Evolutionary conservation across 108 stramenopile genomes (phyloP).

Genomic region (Skeletonema grethae): DNA sequence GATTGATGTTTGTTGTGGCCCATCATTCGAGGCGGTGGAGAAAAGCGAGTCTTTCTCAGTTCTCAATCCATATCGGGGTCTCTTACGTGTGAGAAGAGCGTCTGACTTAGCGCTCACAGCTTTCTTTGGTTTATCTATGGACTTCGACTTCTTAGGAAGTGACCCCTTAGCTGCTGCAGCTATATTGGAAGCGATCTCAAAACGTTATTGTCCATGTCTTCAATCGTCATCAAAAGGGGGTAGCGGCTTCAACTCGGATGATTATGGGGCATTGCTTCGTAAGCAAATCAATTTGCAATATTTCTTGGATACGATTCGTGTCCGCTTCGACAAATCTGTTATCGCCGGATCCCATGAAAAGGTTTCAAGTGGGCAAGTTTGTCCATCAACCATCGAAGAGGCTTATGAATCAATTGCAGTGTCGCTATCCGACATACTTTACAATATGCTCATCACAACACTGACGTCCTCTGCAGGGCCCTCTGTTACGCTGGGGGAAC

Average conservation of each 20-base stretch:
- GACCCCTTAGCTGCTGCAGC: slow-evolving; percentile 49
- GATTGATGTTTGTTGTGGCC: slow-evolving; percentile 70
- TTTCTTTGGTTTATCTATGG: slow-evolving; percentile 80
- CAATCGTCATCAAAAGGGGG: background rate
- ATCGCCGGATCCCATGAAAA: slow-evolving; percentile 4
- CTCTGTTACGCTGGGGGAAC: slow-evolving; percentile 76
- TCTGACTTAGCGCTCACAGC: slow-evolving; percentile 77
- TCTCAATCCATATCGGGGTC: slow-evolving; percentile 47
- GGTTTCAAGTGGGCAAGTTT: background rate
- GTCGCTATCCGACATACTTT: slow-evolving; percentile 55
- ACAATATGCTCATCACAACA: slow-evolving; percentile 72
- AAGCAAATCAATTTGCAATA: slow-evolving; percentile 84
- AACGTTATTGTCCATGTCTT: slow-evolving; percentile 42
- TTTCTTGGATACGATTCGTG: slow-evolving; percentile 73
- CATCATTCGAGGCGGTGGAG: slow-evolving; percentile 19
- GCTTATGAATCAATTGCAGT: slow-evolving; percentile 50
- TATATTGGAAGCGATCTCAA: slow-evolving; percentile 59
- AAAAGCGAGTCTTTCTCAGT: slow-evolving; percentile 21
- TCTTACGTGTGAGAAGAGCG: slow-evolving; percentile 57
- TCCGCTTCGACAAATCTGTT: slow-evolving; percentile 53
- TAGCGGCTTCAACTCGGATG: slow-evolving; percentile 14
- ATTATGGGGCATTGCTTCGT: slow-evolving; percentile 58
- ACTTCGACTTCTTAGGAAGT: slow-evolving; percentile 78
- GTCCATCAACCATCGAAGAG: slow-evolving; percentile 9
- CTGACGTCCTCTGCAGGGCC: slow-evolving; percentile 53